Conservation (phyloP, 1,284 basidiomycete species). For the Sanghuangporus weigelae region DNA sequence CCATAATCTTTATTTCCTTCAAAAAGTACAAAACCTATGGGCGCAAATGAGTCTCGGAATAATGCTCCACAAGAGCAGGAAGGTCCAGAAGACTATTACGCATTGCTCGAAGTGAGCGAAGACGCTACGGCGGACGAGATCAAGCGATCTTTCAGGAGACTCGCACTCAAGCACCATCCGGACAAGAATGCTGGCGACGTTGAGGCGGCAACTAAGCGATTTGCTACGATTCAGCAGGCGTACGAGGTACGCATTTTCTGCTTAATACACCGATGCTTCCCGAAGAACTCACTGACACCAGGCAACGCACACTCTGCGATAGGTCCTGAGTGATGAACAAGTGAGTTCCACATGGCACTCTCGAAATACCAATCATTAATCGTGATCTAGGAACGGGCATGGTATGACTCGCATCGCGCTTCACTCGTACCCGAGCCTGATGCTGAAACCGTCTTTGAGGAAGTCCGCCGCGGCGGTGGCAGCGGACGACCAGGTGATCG, state of each 20-base stretch:
- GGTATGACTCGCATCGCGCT: constrained; percentile 95
- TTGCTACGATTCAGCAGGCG: constrained; percentile 88
- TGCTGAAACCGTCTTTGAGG: constrained; percentile 77
- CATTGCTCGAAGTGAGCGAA: constrained; percentile 74
- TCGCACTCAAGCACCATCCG: constrained; percentile 84
- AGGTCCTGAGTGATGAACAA: constrained; percentile 90
- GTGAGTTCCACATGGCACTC: constrained; percentile 38
- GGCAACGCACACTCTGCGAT: background rate
- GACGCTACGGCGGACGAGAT: constrained; percentile 84
- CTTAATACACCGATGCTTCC: background rate
- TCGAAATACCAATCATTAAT: constrained; percentile 1
- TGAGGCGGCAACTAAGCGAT: constrained; percentile 84
- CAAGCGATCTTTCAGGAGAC: constrained; percentile 79
- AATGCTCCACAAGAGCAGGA: constrained; percentile 28
- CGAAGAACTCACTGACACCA: constrained; percentile 15
- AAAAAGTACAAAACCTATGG: constrained; percentile 41
- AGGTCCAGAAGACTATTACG: constrained; percentile 66
- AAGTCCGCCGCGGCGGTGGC: constrained; percentile 64
- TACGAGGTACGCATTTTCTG: constrained; percentile 70
- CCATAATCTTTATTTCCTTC: background rate
- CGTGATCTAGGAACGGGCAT: constrained; percentile 82
- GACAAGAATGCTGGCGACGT: constrained; percentile 84
- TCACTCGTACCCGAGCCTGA: constrained; percentile 82
- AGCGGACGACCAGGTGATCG: constrained; percentile 53
- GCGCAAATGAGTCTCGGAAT: constrained; percentile 59